Percentiles rank a stretch among this genome's conserved stretches.
Evolutionary conservation across 139 green algal genomes (phyloP).

Genomic region (Chlorella sp.): DNA sequence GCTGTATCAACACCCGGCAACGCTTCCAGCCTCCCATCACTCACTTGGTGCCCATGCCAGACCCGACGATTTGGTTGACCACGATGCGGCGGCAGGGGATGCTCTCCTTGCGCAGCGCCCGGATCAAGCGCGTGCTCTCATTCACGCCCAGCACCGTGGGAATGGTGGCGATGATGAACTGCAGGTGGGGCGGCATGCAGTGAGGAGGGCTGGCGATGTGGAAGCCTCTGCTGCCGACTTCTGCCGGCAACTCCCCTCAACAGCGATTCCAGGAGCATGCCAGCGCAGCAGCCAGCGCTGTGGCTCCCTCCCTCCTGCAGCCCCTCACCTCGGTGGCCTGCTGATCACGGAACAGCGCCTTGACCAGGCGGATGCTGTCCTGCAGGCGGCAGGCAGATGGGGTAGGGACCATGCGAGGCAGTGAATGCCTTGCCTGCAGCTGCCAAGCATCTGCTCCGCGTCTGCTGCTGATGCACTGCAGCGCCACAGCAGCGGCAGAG

Average conservation of each 20-base stretch:
- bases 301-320: no score
- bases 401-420: no score
- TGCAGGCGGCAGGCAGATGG: background rate
- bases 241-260: no score
- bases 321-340: constrained; percentile 75
- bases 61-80: constrained; percentile 91
- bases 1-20: no score
- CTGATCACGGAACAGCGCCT: constrained; percentile 88
- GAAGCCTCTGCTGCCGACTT: no score
- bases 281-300: no score
- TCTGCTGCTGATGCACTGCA: no score
- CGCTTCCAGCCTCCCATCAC: no score
- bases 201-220: no score
- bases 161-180: constrained; percentile 98
- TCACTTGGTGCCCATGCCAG: constrained; percentile 53
- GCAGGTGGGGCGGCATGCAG: background rate
- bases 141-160: constrained; percentile 94
- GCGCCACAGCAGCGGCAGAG: constrained; percentile 15
- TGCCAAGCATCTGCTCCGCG: no score
- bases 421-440: no score
- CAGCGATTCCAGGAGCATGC: no score
- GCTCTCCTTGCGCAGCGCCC: constrained; percentile 76
- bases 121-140: constrained; percentile 82
- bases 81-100: constrained; percentile 95
- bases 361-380: constrained; percentile 73